phyloP scores from a whole-genome alignment of 169 alveolate species.

The Perkinsus chesapeaki region DNA sequence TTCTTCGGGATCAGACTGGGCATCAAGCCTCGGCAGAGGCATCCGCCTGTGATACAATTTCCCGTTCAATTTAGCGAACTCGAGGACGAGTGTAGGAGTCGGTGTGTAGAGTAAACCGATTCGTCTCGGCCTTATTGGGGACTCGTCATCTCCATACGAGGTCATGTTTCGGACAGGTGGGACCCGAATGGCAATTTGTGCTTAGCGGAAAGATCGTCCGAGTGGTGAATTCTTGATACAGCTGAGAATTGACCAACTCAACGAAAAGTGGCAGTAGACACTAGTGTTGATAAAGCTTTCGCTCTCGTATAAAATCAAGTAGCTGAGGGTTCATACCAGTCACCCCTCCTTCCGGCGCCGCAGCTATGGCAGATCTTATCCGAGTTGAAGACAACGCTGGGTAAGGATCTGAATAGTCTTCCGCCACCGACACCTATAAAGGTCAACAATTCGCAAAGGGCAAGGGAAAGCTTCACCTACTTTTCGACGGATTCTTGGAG shows the following conservation, averaged over 20 bases:
- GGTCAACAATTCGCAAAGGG: background rate
- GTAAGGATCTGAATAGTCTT: background rate
- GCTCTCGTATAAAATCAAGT: background rate
- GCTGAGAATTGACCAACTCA: background rate
- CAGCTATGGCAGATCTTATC: background rate
- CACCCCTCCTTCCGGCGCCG: background rate
- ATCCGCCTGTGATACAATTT: background rate
- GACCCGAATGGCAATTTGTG: too few species aligned
- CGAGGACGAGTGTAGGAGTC: background rate
- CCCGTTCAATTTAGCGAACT: background rate
- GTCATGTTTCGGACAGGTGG: too few species aligned
- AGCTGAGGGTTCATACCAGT: background rate
- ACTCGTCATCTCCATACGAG: background rate
- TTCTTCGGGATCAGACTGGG: background rate
- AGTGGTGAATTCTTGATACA: too few species aligned
- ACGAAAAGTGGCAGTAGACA: background rate
- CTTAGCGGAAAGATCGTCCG: too few species aligned
- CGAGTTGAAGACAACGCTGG: background rate
- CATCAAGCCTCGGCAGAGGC: background rate
- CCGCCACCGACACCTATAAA: background rate
- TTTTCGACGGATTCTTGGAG: background rate
- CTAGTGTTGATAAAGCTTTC: background rate
- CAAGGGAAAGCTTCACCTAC: background rate
- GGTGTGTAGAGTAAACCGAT: background rate
- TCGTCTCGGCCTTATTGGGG: background rate